phyloP scores from a whole-genome alignment of 441 rosid genomes.

The Biscutella auriculata region DNA sequence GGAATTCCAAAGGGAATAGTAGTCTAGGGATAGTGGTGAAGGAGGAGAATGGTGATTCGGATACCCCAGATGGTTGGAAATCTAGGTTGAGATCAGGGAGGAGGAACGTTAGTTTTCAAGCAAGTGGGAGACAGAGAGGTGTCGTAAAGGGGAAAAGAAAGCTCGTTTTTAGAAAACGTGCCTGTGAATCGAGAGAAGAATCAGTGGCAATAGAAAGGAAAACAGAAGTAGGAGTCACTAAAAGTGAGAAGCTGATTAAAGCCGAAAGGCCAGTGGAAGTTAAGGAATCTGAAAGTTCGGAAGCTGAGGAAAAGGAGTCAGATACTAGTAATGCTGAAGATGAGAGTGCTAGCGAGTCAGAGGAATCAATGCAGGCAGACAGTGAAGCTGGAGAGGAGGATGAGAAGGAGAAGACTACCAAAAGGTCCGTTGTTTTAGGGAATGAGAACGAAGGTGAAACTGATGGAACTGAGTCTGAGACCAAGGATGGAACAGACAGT shows the following conservation, averaged over 20 bases:
- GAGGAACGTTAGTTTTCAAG: constrained; percentile 23
- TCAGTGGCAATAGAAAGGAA: constrained; percentile 2
- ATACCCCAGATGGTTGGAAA: constrained; percentile 46
- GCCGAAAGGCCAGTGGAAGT: constrained; percentile 24
- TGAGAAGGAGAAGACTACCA: constrained; percentile 11
- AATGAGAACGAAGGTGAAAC: constrained; percentile 18
- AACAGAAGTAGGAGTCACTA: constrained; percentile 2
- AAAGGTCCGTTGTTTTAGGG: constrained; percentile 15
- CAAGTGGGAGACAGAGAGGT: constrained; percentile 17
- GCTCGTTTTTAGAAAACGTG: constrained; percentile 31
- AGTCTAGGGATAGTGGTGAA: constrained; percentile 15
- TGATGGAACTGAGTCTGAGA: constrained; percentile 19
- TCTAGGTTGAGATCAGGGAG: constrained; percentile 58
- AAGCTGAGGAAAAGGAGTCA: constrained; percentile 20
- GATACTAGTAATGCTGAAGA: constrained; percentile 21
- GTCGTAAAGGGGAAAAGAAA: constrained; percentile 35
- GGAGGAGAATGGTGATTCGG: constrained; percentile 28
- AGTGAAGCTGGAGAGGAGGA: constrained; percentile 25
- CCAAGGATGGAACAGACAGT: constrained; percentile 14
- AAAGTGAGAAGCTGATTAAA: constrained; percentile 6
- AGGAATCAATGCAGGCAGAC: constrained; percentile 16
- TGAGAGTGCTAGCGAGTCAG: constrained; percentile 24
- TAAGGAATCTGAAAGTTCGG: constrained; percentile 26
- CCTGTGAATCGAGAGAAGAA: constrained; percentile 1
- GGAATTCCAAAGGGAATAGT: neutral